Percentiles rank a stretch among this genome's conserved stretches.
Conservation (phyloP, 2,329 filamentous ascomycete species). For the Colletotrichum sp. region DNA sequence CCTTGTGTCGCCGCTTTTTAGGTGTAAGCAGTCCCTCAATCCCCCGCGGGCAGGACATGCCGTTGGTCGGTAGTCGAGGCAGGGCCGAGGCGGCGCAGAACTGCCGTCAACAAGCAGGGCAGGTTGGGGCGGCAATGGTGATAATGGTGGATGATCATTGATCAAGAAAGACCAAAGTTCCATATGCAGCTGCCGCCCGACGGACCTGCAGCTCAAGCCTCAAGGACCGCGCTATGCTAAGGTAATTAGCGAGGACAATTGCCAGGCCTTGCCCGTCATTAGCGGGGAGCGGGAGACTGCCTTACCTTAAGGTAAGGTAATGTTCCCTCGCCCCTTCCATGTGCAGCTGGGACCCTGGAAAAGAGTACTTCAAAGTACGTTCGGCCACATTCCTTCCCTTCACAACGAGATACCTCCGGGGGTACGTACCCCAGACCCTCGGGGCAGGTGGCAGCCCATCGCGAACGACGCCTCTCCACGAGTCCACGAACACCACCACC, state of each 20-base stretch:
- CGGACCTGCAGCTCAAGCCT: background rate
- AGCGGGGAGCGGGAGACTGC: background rate
- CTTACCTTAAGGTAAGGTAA: background rate
- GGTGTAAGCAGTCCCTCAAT: background rate
- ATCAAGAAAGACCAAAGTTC: background rate
- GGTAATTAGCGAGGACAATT: background rate
- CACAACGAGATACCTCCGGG: background rate
- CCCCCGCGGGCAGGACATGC: background rate
- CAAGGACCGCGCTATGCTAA: background rate
- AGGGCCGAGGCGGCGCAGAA: background rate
- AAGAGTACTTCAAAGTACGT: background rate
- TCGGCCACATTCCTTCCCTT: background rate
- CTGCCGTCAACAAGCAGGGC: background rate
- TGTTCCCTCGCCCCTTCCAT: background rate
- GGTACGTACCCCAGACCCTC: background rate
- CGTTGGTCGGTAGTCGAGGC: background rate
- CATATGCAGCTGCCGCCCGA: background rate
- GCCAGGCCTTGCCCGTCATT: background rate
- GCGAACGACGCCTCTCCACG: conserved; percentile 1
- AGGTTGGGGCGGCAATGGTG: background rate
- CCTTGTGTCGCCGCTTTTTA: background rate
- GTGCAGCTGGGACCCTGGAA: conserved; percentile 7
- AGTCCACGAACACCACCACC: background rate
- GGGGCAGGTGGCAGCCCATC: background rate
- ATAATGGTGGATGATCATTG: background rate